Base-by-base conservation (phyloP, 306 rosid species). In the Ceratonia siliqua region DNA sequence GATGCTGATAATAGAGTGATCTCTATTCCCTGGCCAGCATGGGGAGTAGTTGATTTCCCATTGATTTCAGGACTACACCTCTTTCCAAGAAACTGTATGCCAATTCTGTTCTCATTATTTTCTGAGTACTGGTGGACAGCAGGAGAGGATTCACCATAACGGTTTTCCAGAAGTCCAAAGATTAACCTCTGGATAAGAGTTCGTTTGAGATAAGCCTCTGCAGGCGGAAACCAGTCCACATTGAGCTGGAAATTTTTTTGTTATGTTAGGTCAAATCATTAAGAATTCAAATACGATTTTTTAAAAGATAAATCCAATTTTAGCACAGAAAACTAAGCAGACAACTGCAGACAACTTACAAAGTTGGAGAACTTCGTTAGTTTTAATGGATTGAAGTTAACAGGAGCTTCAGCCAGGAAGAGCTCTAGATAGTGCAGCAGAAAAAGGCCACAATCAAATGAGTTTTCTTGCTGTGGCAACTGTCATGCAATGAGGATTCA, bases 381-480 rank as follows among this genome's bases (percentile, higher is more conserved):
- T 57, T 80, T 75, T 84, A 87, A 84, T 24, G 98, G 98, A 74
- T 83, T 94, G 85, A 94, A 94, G 80, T 75, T 80, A 78, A 52
- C 79, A 78, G 98, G 98, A 68, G 92, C 92, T 80, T 91, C 91
- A 28, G 83, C 84, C 25, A 94, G 80, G 85, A 94, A 94, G 62
- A 88, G 92, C 86, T 94, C 98, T 46, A 94, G 84, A 85, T 91
- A 94, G 87, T 94, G 98, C 61, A 94, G 98, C 78, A 94, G 78
- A 83, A 94, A 94, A 69, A 94, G 87, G 68, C 98, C 98, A 21
- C 98, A 94, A 78, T 94, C 97, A 72, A 58, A 94, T 35, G 94
- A 91, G 82, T 94, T 94, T 82, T 91, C 96, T 81, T 94, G 98
- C 70, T 91, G 98, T 0, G 98, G 98, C 71, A 94, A 82, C 98